Evolutionary conservation across 2,329 filamentous ascomycete species (phyloP), one percentile per base, ranked within the genome.

Genomic region (Paramyrothecium sp.): DNA sequence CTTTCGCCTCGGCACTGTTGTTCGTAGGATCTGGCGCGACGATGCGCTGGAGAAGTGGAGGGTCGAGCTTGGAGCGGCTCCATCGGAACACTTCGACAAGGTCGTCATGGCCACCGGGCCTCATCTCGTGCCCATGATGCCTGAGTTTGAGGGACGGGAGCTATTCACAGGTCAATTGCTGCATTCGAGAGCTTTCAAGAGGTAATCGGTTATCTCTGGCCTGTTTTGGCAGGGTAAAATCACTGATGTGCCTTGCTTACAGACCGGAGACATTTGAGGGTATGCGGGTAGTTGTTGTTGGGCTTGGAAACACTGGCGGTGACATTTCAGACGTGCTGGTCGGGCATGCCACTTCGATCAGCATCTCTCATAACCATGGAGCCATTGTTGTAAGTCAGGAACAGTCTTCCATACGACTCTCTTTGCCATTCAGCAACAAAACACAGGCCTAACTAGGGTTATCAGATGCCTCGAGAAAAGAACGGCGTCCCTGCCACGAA

Each of bases 261-360:
- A 67, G 66, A 12, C 60, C 65, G 13, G 61, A 66, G n/a, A 26
- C 54, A 2, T 66, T 67, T 44, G 33, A 49, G 3, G 65, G 61
- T 1, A 74, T 78, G 60, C 73, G 66, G 8, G 75, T 81, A 3
- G 59, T 81, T 8, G 63, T 81, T 2, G 66, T 81, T 2, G 79
- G 79, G 13, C 65, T 80, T 8, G 75, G 75, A n/a, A 76, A 74
- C 54, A 78, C 74, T 1, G 66, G 64, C 3, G 63, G 62, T 20
- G 70, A 72, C 53, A 60, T 68, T 2, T 64, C 65, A 4, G 61
- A 73, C 2, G 66, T 66, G 4, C 63, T 80, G 2, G 60, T 73
- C 5, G 65, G 69, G 1, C 65, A 64, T 51, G 64, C 63, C 4
- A 57, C 64, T 3, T 55, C 56, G 16, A 56, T 69, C 12, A 61